phyloP scores from a whole-genome alignment of 2,329 filamentous ascomycete genomes.

The Colletotrichum falcatum region DNA sequence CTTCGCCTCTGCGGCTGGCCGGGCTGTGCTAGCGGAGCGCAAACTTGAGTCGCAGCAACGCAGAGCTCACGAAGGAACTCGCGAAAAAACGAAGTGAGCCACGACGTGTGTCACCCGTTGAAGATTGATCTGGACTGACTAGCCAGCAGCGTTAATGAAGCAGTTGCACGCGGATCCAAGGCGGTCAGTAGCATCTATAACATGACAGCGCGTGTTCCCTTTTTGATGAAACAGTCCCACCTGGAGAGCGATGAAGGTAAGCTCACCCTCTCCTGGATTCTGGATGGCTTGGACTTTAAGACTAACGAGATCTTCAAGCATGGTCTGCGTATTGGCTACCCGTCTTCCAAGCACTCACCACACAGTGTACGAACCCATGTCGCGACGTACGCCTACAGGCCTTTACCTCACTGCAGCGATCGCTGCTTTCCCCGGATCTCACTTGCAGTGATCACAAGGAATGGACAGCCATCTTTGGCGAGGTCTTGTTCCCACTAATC shows the following conservation, averaged over 20 bases:
- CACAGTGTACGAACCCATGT: conserved; percentile 94
- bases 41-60: conserved; percentile 65
- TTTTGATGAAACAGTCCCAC: conserved; percentile 92
- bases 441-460: conserved; percentile 86
- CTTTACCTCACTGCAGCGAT: conserved; percentile 86
- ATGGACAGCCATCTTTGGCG: conserved; percentile 94
- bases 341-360: conserved; percentile 88
- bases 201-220: conserved; percentile 83
- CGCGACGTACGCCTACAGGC: conserved; percentile 92
- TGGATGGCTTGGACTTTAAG: not conserved
- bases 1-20: conserved; percentile 85
- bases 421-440: conserved; percentile 85
- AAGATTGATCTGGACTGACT: not conserved
- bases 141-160: conserved; percentile 58
- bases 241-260: conserved; percentile 86
- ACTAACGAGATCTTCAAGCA: conserved; percentile 64
- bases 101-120: conserved; percentile 46
- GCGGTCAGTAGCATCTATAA: conserved; percentile 85
- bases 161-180: conserved; percentile 81
- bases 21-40: conserved; percentile 78
- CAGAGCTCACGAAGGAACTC: conserved; percentile 58
- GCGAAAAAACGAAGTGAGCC: conserved; percentile 66
- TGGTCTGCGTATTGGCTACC: conserved; percentile 99
- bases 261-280: conserved; percentile 36
- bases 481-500: conserved; percentile 94